These are phyloP conservation scores for Sanghuangporus baumii DNA, from an alignment of 1,284 basidiomycete genomes.

Conservation along the genomic window DNA sequence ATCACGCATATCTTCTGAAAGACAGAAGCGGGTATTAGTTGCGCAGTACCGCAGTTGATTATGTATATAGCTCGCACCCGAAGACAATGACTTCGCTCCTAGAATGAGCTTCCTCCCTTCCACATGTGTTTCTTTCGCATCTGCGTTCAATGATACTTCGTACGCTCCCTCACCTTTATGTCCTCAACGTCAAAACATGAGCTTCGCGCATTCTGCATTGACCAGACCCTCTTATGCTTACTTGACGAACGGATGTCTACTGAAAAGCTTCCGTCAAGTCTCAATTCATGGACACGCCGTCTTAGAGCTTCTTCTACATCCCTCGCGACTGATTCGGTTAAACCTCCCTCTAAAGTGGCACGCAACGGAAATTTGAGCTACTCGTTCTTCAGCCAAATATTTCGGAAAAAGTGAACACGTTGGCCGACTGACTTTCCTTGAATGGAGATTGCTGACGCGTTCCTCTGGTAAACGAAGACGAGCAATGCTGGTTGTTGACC, in stretches of 20 bases:
- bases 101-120: conserved; percentile 6
- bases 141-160: background rate
- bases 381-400: background rate
- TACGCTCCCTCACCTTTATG: background rate
- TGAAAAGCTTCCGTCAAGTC: conserved; percentile 4
- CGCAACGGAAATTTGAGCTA: conserved; percentile 41
- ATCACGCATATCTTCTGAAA: background rate
- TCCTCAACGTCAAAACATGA: background rate
- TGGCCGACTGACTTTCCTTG: conserved; percentile 27
- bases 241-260: background rate
- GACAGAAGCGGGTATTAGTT: background rate
- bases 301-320: background rate
- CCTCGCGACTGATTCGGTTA: background rate
- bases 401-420: background rate
- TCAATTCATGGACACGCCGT: background rate
- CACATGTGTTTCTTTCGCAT: background rate
- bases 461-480: conserved; percentile 67
- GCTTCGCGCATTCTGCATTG: background rate
- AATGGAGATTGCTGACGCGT: conserved; percentile 50
- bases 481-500: conserved; percentile 82
- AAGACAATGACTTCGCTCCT: conserved; percentile 5
- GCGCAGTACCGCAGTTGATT: background rate
- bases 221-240: background rate
- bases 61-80: background rate
- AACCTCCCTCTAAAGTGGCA: conserved; percentile 37